Evolutionary conservation across 1,284 basidiomycete species (phyloP).

Genomic region (Rhodotorula sp.): DNA sequence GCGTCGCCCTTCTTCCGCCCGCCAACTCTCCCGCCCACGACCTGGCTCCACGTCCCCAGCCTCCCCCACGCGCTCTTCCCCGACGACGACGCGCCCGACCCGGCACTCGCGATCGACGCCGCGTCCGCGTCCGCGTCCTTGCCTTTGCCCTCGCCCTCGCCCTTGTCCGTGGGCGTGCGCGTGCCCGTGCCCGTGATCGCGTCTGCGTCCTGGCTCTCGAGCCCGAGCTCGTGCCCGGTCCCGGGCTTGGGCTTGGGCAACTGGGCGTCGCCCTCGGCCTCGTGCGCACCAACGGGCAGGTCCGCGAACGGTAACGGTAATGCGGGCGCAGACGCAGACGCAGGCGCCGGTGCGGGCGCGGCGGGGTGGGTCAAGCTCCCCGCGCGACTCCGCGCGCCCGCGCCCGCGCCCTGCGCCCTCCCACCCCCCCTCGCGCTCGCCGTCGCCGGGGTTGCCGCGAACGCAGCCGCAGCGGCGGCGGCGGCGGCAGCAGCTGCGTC

Average conservation of each 20-base stretch:
- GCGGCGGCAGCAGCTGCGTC: background rate
- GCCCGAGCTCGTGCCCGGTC: too few relatives aligned
- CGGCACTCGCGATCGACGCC: background rate
- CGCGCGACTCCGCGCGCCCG: background rate
- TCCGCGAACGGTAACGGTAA: too few relatives aligned
- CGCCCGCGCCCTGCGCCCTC: background rate
- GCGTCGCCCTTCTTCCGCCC: background rate
- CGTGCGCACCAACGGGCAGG: too few relatives aligned
- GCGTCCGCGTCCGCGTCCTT: background rate
- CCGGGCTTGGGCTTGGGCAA: too few relatives aligned
- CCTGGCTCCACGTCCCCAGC: constrained; percentile 38
- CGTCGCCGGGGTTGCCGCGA: background rate
- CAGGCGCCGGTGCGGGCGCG: too few relatives aligned
- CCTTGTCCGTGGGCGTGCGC: background rate
- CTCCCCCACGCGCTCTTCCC: constrained; percentile 12
- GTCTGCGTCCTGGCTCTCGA: too few relatives aligned
- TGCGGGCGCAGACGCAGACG: too few relatives aligned
- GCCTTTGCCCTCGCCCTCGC: background rate
- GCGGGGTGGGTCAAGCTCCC: background rate
- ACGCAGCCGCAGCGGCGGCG: background rate
- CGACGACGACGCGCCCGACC: background rate
- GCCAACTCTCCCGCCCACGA: constrained; percentile 19
- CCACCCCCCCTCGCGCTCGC: background rate
- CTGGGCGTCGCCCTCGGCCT: too few relatives aligned
- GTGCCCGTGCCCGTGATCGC: background rate